Evolutionary conservation across 1,284 basidiomycete genomes (phyloP).

Genomic region (Trametes pubescens): DNA sequence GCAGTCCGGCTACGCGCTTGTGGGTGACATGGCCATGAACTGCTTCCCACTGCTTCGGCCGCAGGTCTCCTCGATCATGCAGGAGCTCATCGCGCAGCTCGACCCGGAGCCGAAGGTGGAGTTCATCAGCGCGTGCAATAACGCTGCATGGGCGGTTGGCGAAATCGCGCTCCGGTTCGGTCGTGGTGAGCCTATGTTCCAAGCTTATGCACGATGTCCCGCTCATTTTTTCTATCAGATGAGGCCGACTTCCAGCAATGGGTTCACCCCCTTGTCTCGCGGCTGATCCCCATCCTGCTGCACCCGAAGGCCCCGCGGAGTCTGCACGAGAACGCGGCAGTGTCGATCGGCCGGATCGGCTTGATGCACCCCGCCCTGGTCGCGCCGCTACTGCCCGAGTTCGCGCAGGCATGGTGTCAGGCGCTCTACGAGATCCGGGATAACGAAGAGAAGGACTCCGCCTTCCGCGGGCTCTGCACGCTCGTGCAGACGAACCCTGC

Average conservation of each 20-base stretch:
- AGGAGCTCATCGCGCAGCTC: constrained; percentile 89
- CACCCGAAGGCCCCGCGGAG: constrained; percentile 93
- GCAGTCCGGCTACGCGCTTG: constrained; percentile 96
- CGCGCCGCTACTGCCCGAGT: constrained; percentile 90
- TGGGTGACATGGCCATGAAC: constrained; percentile 98
- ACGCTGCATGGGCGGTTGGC: constrained; percentile 99
- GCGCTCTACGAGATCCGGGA: constrained; percentile 98
- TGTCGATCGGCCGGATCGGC: constrained; percentile 97
- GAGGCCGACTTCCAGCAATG: constrained; percentile 89
- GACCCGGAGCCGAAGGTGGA: constrained; percentile 91
- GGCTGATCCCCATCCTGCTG: constrained; percentile 92
- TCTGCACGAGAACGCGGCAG: constrained; percentile 97
- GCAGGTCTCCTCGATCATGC: constrained; percentile 88
- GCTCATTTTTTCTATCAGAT: constrained; percentile 49
- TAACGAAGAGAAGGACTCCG: constrained; percentile 99
- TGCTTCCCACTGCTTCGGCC: constrained; percentile 89
- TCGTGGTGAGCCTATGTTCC: constrained; percentile 57
- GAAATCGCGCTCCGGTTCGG: constrained; percentile 94
- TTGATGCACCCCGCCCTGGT: constrained; percentile 91
- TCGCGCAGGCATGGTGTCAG: constrained; percentile 97
- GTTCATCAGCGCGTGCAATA: constrained; percentile 97
- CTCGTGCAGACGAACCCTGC: constrained; percentile 94
- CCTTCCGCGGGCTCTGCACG: constrained; percentile 97
- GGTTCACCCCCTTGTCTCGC: constrained; percentile 86
- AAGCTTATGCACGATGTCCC: constrained; percentile 5